Evolutionary conservation across 352 stramenopile species (phyloP).

Genomic region (Phytopythium kandeliae): DNA sequence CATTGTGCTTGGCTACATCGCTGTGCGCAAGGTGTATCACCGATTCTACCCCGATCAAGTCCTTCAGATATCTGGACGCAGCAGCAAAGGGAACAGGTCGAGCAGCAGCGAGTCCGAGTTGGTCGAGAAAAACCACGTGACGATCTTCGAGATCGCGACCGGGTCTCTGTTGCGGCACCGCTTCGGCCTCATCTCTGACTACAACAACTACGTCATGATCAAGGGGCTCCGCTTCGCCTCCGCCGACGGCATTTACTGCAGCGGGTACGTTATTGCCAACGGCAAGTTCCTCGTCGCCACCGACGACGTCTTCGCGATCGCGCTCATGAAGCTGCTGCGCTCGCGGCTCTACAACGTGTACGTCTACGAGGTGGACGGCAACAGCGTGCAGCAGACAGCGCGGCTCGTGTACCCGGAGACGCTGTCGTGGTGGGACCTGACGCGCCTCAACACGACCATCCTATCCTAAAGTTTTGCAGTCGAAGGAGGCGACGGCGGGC

Average conservation of each 20-base stretch:
- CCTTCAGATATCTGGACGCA: no score
- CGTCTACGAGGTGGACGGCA: slow-evolving; percentile 32
- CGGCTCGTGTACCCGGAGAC: slow-evolving; percentile 34
- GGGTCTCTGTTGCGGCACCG: slow-evolving; percentile 3
- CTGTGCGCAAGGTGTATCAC: no score
- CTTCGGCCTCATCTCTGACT: slow-evolving; percentile 34
- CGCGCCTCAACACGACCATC: slow-evolving; percentile 31
- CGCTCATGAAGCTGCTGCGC: slow-evolving; percentile 27
- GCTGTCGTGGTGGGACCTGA: slow-evolving; percentile 29
- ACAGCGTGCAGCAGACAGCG: slow-evolving; percentile 29
- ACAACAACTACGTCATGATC: slow-evolving; percentile 30
- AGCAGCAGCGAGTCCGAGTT: neutral
- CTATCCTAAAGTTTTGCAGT: slow-evolving; percentile 8
- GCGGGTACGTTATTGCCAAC: slow-evolving; percentile 50
- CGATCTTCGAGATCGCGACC: slow-evolving; percentile 4
- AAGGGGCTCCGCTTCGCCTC: slow-evolving; percentile 38
- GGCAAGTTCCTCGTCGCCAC: slow-evolving; percentile 34
- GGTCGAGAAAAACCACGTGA: neutral
- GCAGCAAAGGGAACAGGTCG: no score
- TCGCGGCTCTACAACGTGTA: slow-evolving; percentile 29
- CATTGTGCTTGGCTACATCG: no score
- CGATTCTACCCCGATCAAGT: no score
- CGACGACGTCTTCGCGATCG: slow-evolving; percentile 25
- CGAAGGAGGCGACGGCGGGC: no score
- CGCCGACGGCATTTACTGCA: slow-evolving; percentile 51